Conservation (phyloP, 495 filamentous ascomycete species). For the Penicillium macrosclerotiorum region DNA sequence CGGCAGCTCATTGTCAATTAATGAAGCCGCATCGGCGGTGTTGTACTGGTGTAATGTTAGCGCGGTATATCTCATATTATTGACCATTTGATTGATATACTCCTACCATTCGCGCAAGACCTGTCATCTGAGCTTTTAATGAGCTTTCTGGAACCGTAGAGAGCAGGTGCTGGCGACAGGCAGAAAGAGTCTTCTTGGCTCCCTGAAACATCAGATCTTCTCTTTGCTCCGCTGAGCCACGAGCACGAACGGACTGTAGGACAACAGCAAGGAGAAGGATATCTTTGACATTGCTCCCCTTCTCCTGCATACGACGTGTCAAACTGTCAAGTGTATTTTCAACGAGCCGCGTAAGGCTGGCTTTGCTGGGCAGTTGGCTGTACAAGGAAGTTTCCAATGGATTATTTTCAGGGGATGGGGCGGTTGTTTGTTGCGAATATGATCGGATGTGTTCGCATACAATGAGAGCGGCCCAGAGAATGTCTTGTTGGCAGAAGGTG, state of each 20-base stretch:
- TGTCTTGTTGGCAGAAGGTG: constrained; percentile 23
- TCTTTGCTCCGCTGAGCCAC: constrained; percentile 15
- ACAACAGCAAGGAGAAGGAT: constrained; percentile 24
- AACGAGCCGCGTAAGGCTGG: constrained; percentile 15
- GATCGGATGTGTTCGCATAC: constrained; percentile 24
- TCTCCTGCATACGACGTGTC: constrained; percentile 17
- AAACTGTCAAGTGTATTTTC: constrained; percentile 25
- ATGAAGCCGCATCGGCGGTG: not conserved
- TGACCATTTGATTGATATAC: not conserved
- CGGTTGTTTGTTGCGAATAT: not conserved
- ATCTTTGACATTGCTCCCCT: constrained; percentile 28
- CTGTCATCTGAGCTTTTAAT: not conserved
- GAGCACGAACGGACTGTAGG: constrained; percentile 21
- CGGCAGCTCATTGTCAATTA: not conserved
- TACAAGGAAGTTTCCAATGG: not conserved
- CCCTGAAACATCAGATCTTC: constrained; percentile 18
- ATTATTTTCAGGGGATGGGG: not conserved
- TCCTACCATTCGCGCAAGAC: constrained; percentile 7
- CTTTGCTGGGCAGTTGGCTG: constrained; percentile 11
- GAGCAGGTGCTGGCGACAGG: constrained; percentile 22
- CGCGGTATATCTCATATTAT: not conserved
- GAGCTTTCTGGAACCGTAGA: constrained; percentile 1
- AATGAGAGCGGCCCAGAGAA: constrained; percentile 21
- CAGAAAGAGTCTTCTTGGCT: constrained; percentile 19
- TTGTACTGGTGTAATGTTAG: constrained; percentile 2